Conservation (phyloP, 2,329 filamentous ascomycete genomes). For the Didymellaceae sp. region DNA sequence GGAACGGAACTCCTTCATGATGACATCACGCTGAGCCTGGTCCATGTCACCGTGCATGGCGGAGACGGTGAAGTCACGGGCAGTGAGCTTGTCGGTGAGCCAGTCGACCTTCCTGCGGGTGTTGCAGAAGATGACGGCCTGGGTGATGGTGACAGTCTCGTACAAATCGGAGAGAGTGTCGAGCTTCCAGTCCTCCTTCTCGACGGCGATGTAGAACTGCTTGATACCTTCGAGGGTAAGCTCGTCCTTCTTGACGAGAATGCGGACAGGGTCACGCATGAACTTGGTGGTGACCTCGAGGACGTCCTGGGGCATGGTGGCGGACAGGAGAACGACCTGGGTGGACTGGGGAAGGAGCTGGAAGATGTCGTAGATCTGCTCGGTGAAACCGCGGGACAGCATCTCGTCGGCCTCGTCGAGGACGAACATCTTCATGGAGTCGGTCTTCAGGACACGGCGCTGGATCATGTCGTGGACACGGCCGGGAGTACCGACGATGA, state of each 20-base stretch:
- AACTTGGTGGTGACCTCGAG: conserved; percentile 99
- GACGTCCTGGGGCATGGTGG: conserved; percentile 98
- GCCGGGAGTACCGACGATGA: conserved; percentile 96
- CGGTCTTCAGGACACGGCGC: conserved; percentile 94
- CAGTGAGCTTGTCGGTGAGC: conserved; percentile 98
- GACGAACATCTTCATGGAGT: conserved; percentile 99
- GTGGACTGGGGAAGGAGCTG: conserved; percentile 97
- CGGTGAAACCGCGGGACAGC: conserved; percentile 98
- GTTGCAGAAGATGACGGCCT: conserved; percentile 99
- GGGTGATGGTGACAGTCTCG: conserved; percentile 99
- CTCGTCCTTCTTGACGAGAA: conserved; percentile 99
- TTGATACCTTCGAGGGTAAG: conserved; percentile 99
- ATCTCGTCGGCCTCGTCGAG: conserved; percentile 99
- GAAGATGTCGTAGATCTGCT: conserved; percentile 99
- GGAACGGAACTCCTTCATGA: conserved; percentile 99
- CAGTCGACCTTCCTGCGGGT: conserved; percentile 99
- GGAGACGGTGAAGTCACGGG: conserved; percentile 98
- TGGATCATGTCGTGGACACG: conserved; percentile 99
- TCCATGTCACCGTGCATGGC: conserved; percentile 99
- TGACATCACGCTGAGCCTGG: conserved; percentile 94
- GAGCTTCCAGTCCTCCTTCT: conserved; percentile 99
- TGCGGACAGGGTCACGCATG: conserved; percentile 99
- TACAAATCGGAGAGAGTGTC: conserved; percentile 98
- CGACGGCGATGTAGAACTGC: conserved; percentile 99
- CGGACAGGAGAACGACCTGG: conserved; percentile 96